Evolutionary conservation across 2,329 filamentous ascomycete genomes (phyloP).

Genomic region (Stagonosporopsis chrysanthemi): DNA sequence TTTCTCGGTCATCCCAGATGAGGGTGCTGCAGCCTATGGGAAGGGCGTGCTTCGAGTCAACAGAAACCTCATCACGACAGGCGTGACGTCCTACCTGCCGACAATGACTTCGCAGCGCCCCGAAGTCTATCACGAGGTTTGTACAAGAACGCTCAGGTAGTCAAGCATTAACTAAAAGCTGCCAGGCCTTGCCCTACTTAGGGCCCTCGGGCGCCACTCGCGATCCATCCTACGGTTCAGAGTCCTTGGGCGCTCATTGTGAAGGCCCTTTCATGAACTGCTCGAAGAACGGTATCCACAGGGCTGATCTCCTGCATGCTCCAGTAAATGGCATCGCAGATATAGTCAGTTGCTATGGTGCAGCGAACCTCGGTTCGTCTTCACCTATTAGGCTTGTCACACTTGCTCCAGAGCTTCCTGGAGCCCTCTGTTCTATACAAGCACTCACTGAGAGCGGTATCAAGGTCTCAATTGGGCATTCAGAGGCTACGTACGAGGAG

Average conservation of each 20-base stretch:
- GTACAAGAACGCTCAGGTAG: conserved; percentile 1
- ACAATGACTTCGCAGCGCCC: conserved; percentile 82
- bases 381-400: conserved; percentile 78
- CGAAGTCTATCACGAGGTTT: conserved; percentile 81
- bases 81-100: conserved; percentile 87
- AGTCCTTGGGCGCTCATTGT: conserved; percentile 88
- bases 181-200: conserved; percentile 74
- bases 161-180: conserved; percentile 3
- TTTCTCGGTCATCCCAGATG: conserved; percentile 78
- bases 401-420: conserved; percentile 78
- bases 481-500: conserved; percentile 85
- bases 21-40: conserved; percentile 66
- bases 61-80: conserved; percentile 73
- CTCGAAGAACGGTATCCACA: conserved; percentile 87
- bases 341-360: conserved; percentile 75
- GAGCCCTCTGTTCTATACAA: conserved; percentile 73
- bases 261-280: conserved; percentile 89
- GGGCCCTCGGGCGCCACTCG: conserved; percentile 72
- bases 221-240: conserved; percentile 72
- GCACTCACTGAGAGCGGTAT: conserved; percentile 71
- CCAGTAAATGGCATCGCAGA: conserved; percentile 69
- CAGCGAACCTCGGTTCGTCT: conserved; percentile 65
- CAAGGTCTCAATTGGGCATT: conserved; percentile 83
- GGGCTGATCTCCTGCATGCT: conserved; percentile 71
- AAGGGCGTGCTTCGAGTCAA: conserved; percentile 78